These are phyloP conservation scores for Phalaenopsis aphrodite DNA, from an alignment of 106 monocot genomes.

Conservation along the genomic window DNA sequence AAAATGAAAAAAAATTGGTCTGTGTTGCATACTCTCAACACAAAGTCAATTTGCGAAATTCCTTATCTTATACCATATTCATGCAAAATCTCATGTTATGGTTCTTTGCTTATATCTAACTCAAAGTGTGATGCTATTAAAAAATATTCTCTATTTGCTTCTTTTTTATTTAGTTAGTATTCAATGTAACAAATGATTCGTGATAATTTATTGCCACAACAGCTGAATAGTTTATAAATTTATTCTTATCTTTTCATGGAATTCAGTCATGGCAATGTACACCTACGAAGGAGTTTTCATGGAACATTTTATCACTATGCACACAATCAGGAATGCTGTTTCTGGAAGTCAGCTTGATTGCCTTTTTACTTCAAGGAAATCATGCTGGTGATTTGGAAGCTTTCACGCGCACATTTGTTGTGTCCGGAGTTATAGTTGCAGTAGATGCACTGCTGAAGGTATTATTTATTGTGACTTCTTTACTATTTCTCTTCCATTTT, in stretches of 20 bases:
- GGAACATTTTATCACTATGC: conserved; percentile 70
- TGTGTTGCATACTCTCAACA: no score
- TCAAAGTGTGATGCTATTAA: not conserved
- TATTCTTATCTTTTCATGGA: conserved; percentile 5
- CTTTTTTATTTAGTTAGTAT: not conserved
- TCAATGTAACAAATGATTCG: not conserved
- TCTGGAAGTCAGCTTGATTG: conserved; percentile 84
- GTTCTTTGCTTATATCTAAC: not conserved
- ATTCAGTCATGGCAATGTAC: conserved; percentile 73
- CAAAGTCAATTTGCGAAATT: no score
- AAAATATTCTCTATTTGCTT: not conserved
- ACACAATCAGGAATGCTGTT: conserved; percentile 83
- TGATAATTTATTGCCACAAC: not conserved
- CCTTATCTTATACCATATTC: no score
- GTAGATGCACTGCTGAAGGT: conserved; percentile 91
- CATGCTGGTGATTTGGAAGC: conserved; percentile 62
- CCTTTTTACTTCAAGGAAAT: conserved; percentile 94
- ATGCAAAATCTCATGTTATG: not conserved
- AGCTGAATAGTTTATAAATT: not conserved
- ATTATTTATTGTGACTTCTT: conserved; percentile 2
- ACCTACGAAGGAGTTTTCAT: conserved; percentile 58
- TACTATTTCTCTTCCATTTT: not conserved
- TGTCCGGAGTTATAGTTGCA: conserved; percentile 72
- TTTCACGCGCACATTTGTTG: conserved; percentile 66
- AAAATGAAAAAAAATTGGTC: no score